A percentile compares a stretch with the other conserved stretches of the same genome.
phyloP scores from a whole-genome alignment of 768 basidiomycete genomes.

The Lactarius hatsudake region DNA sequence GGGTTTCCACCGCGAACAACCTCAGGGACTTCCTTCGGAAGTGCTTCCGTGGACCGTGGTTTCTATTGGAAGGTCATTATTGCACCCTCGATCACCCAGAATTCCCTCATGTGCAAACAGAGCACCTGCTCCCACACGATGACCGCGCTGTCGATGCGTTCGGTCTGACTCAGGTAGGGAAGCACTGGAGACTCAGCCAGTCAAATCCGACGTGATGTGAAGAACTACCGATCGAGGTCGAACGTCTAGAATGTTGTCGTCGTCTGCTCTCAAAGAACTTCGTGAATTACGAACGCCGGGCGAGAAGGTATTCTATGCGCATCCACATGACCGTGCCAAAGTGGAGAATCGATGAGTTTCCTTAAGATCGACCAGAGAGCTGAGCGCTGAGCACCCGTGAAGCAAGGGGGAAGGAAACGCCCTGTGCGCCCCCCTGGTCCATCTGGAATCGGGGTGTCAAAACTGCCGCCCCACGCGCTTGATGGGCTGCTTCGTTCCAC shows the following conservation, averaged over 20 bases:
- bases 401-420: neutral
- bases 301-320: slow-evolving; percentile 7
- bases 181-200: slow-evolving; percentile 17
- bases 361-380: neutral
- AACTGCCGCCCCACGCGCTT: slow-evolving; percentile 76
- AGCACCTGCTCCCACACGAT: slow-evolving; percentile 9
- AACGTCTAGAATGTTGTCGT: slow-evolving; percentile 4
- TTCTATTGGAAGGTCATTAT: slow-evolving; percentile 10
- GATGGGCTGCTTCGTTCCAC: slow-evolving; percentile 68
- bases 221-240: slow-evolving; percentile 18
- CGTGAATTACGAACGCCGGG: neutral
- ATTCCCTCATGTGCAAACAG: slow-evolving; percentile 13
- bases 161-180: slow-evolving; percentile 17
- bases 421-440: neutral
- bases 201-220: slow-evolving; percentile 12
- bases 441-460: slow-evolving; percentile 37
- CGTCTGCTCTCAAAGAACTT: slow-evolving; percentile 7
- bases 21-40: slow-evolving; percentile 6
- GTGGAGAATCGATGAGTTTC: neutral
- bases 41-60: slow-evolving; percentile 8
- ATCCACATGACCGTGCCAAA: slow-evolving; percentile 5
- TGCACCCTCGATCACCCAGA: slow-evolving; percentile 7
- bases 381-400: slow-evolving; percentile 1
- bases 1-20: neutral
- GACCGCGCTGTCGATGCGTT: slow-evolving; percentile 8